A percentile compares a stretch with the other conserved stretches of the same genome.
These are phyloP conservation scores for Bathelium albidoporum DNA, from an alignment of 495 filamentous ascomycete species.

Conservation along the genomic window DNA sequence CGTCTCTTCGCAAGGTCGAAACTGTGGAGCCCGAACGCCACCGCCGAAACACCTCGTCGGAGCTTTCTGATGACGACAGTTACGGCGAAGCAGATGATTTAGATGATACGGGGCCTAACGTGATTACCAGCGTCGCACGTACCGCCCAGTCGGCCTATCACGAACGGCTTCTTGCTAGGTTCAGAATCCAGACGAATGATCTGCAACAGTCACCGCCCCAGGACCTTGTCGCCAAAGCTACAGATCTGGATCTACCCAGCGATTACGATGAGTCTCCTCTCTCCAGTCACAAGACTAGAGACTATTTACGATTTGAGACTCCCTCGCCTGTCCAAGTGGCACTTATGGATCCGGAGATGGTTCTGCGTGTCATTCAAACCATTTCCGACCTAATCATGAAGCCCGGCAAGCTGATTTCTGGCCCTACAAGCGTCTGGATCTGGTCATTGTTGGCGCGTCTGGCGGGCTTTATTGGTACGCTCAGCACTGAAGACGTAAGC, in stretches of 20 bases:
- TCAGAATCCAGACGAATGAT: conserved; percentile 45
- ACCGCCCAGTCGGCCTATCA: conserved; percentile 49
- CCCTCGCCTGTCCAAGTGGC: conserved; percentile 60
- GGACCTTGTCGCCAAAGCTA: conserved; percentile 36
- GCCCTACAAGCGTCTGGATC: conserved; percentile 46
- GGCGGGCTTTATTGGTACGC: conserved; percentile 42
- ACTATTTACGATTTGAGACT: conserved; percentile 44
- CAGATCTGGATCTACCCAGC: conserved; percentile 46
- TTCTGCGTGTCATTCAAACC: conserved; percentile 44
- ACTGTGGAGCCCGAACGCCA: conserved; percentile 13
- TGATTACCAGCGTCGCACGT: not conserved
- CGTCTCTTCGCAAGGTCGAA: not conserved
- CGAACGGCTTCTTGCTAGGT: conserved; percentile 49
- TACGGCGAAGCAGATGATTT: conserved; percentile 27
- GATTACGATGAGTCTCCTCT: conserved; percentile 30
- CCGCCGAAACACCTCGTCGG: conserved; percentile 8
- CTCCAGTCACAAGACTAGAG: conserved; percentile 38
- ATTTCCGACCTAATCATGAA: conserved; percentile 36
- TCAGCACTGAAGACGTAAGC: conserved; percentile 47
- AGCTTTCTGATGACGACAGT: conserved; percentile 8
- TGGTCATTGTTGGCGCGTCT: conserved; percentile 53
- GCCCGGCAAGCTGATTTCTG: conserved; percentile 35
- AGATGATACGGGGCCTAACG: conserved; percentile 21
- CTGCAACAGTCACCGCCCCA: conserved; percentile 46
- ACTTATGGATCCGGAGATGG: conserved; percentile 51